These are phyloP conservation scores for Eucalyptus paniculata DNA, from an alignment of 345 rosid species.

Conservation along the genomic window DNA sequence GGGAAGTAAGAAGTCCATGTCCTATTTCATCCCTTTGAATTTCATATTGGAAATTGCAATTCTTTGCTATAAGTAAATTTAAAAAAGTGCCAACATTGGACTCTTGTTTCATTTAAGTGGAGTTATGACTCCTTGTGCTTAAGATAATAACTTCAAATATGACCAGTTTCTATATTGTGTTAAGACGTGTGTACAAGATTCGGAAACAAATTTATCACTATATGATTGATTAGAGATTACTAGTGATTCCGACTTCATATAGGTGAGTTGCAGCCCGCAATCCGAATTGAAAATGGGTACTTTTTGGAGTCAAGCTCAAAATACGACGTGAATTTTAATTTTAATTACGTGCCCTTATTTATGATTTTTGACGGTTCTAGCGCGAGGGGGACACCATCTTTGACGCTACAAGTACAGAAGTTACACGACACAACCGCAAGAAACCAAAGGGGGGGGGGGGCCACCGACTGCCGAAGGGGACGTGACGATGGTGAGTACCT, in stretches of 20 bases:
- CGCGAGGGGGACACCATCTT: neutral
- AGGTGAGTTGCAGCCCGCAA: fast-evolving
- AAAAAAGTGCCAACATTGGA: too few relatives aligned
- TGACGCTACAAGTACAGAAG: neutral
- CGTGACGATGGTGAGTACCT: neutral
- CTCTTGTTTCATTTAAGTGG: fast-evolving
- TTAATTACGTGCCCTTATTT: neutral
- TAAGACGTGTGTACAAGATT: fast-evolving
- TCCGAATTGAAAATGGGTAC: too few relatives aligned
- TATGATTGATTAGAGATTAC: too few relatives aligned
- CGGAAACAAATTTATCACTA: fast-evolving
- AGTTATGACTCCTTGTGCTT: fast-evolving
- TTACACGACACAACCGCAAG: neutral
- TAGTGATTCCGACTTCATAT: too few relatives aligned
- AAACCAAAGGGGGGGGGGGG: neutral
- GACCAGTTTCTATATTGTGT: too few relatives aligned
- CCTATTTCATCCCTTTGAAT: too few relatives aligned
- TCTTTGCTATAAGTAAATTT: too few relatives aligned
- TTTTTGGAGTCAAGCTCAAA: neutral
- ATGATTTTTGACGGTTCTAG: neutral
- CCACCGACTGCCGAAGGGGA: neutral
- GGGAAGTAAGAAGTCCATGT: too few relatives aligned
- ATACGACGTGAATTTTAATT: neutral
- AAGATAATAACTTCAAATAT: too few relatives aligned
- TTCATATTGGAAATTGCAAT: too few relatives aligned